A percentile compares a stretch with the other conserved stretches of the same genome.
These are phyloP conservation scores for Emergomyces orientalis DNA, from an alignment of 2,329 filamentous ascomycete species.

Conservation along the genomic window DNA sequence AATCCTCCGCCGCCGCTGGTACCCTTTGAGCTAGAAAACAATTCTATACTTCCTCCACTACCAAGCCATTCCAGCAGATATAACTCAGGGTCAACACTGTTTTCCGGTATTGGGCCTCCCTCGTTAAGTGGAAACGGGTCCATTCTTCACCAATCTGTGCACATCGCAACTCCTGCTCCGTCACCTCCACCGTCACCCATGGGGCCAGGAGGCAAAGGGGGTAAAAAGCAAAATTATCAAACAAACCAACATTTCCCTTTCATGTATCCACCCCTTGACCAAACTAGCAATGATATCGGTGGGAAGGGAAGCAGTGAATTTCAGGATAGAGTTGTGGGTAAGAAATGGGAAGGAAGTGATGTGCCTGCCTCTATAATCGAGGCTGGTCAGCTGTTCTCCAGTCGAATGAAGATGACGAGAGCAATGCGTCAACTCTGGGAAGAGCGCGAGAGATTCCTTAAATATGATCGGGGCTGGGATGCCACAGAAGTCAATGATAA, in stretches of 20 bases:
- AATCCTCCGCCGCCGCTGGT: conserved; percentile 76
- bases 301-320: conserved; percentile 76
- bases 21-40: conserved; percentile 81
- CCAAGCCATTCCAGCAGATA: conserved; percentile 59
- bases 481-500: conserved; percentile 35
- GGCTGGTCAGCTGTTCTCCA: conserved; percentile 84
- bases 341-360: conserved; percentile 77
- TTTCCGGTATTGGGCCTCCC: conserved; percentile 46
- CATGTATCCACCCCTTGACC: conserved; percentile 87
- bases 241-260: conserved; percentile 99
- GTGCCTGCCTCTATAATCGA: conserved; percentile 92
- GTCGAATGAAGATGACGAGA: conserved; percentile 80
- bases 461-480: conserved; percentile 84
- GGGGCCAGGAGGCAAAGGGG: conserved; percentile 73
- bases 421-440: conserved; percentile 92
- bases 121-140: conserved; percentile 46
- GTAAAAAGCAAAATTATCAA: conserved; percentile 98
- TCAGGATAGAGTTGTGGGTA: conserved; percentile 53
- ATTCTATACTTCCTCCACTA: conserved; percentile 77
- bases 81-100: conserved; percentile 52
- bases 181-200: conserved; percentile 90
- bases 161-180: conserved; percentile 95
- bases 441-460: conserved; percentile 82
- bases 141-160: conserved; percentile 89
- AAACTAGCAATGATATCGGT: conserved; percentile 77